A percentile compares a stretch with the other conserved stretches of the same genome.
These are phyloP conservation scores for Neopestalotiopsis clavispora DNA, from an alignment of 2,329 filamentous ascomycete species.

Conservation along the genomic window DNA sequence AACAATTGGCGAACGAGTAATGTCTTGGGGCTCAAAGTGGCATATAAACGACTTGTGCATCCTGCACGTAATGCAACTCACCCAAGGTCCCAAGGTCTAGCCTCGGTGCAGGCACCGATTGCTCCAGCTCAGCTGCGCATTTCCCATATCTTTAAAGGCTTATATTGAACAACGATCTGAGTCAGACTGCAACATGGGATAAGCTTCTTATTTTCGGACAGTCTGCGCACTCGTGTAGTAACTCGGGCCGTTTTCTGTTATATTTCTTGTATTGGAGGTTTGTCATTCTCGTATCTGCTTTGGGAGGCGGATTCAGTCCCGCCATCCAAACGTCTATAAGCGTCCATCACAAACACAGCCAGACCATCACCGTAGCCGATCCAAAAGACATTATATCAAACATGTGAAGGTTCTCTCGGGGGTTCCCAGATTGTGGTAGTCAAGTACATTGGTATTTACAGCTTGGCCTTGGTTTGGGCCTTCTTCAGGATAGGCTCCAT, in stretches of 20 bases:
- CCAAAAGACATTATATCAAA: neutral
- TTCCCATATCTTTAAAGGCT: neutral
- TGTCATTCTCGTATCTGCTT: neutral
- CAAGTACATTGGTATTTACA: conserved; percentile 54
- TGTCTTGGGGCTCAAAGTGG: too few relatives aligned
- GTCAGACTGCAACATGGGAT: neutral
- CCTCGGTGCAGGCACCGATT: neutral
- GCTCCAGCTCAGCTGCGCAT: neutral
- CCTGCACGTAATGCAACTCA: neutral
- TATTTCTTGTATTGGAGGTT: neutral
- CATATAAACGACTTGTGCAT: neutral
- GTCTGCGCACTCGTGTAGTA: neutral
- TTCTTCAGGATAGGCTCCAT: conserved; percentile 92
- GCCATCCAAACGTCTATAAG: neutral
- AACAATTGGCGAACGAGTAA: too few relatives aligned
- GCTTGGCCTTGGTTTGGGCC: conserved; percentile 82
- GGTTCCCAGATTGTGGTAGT: neutral
- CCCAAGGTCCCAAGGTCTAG: neutral
- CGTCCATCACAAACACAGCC: neutral
- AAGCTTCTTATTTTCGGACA: neutral
- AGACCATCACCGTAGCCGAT: neutral
- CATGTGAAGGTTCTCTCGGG: neutral
- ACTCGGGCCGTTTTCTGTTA: neutral
- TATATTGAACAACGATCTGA: neutral
- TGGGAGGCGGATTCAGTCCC: neutral